phyloP scores from a whole-genome alignment of 805 yeast species.

The Yarrowia yakushimensis region DNA sequence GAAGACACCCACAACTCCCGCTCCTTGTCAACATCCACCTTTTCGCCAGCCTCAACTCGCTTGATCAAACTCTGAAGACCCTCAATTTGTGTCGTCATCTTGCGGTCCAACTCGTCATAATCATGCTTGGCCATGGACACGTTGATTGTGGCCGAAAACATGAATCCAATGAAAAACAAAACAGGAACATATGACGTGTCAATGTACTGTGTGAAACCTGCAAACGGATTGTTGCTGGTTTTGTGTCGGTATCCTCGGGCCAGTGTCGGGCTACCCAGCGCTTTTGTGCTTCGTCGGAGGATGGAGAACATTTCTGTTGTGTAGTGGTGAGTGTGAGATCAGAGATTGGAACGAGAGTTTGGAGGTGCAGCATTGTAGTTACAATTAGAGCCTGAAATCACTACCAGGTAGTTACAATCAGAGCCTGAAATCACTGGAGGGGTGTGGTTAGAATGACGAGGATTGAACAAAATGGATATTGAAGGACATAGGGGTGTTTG shows the following conservation, averaged over 20 bases:
- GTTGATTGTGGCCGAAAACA: constrained; percentile 48
- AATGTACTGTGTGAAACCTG: background rate
- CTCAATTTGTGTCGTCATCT: constrained; percentile 40
- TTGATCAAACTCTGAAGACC: constrained; percentile 42
- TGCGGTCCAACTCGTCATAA: constrained; percentile 42
- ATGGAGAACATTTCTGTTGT: background rate
- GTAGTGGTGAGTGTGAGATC: too few relatives aligned
- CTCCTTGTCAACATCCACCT: constrained; percentile 45
- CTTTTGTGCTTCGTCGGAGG: background rate
- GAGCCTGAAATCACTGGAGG: too few relatives aligned
- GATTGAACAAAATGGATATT: too few relatives aligned
- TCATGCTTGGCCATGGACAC: constrained; percentile 45
- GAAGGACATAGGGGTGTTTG: too few relatives aligned
- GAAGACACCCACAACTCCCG: constrained; percentile 33
- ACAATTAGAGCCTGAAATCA: too few relatives aligned
- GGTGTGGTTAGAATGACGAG: too few relatives aligned
- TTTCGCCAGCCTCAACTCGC: constrained; percentile 41
- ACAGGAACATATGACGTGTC: constrained; percentile 40
- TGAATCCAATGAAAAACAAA: constrained; percentile 43
- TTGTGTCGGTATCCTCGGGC: background rate
- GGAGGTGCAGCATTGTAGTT: too few relatives aligned
- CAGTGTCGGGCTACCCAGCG: background rate
- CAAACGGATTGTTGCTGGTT: constrained; percentile 10
- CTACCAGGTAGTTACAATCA: too few relatives aligned
- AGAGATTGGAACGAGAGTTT: too few relatives aligned